Base-by-base conservation (phyloP, 768 basidiomycete genomes). In the Rhizopogon vulgaris region DNA sequence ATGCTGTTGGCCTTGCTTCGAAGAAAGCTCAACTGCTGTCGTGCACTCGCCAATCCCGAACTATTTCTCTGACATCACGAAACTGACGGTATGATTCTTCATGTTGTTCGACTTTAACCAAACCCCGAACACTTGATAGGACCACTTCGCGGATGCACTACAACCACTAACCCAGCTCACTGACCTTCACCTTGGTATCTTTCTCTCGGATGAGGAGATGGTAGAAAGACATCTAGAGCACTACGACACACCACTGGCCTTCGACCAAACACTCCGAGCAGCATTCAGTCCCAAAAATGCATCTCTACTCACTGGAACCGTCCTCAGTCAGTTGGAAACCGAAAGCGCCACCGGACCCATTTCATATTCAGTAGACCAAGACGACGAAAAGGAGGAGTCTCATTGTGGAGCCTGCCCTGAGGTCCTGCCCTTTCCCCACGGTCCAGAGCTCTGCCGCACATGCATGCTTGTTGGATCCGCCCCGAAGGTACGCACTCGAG, bases 1-100 rank as follows among this genome's bases (percentile, higher is more conserved):
- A 47, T 85, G 83, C 61, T 88, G 85, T 62, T 80, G 79, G 74
- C 58, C 61, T 41, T 88, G 86, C 62, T 80, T 80, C 53, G 81
- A 82, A 66, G 84, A 85, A 39, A 82, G 78, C 43, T 68, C 80
- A 24, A 73, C 68, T 8, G 71, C 73, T 46, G 73, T 74, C 24
- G 53, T 74, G 3, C 84, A 87, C 64, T 88, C 85, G 6, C 85
- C 85, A 0, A 71, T 88, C 51, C 79, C 79, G 6, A 76, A 78
- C 15, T 61, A 74, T 25, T 83, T 73, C 58, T 49, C 63, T 14
- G 69, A 73, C 25, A 72, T 68, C 7, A 58, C 67, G 41, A 63
- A 66, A 11, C 69, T 88, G 52, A 76, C 78, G 49, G 87, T 88
- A 66, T 63, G 83, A 69, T 32, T 2, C 8, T 7, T 18, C 34